phyloP scores from a whole-genome alignment of 139 green algal genomes.

The Diplosphaera chodatii region DNA sequence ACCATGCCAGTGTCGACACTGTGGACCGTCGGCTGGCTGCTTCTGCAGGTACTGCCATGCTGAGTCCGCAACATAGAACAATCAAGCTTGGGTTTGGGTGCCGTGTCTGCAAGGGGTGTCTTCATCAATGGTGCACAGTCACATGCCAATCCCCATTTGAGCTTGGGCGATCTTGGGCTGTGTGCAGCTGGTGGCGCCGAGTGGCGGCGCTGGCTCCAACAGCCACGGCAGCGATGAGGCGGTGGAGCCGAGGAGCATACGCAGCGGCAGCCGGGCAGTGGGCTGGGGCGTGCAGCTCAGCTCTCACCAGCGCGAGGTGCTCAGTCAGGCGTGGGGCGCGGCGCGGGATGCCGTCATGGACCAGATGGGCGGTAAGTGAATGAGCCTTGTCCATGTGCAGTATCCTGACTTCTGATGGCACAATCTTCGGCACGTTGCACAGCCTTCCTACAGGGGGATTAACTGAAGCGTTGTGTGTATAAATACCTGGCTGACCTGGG shows the following conservation, averaged over 20 bases:
- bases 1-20: conserved; percentile 45
- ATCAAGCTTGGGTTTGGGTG: too few relatives aligned
- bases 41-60: conserved; percentile 23
- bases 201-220: not conserved
- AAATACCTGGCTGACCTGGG: too few relatives aligned
- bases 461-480: too few relatives aligned
- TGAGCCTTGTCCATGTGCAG: too few relatives aligned
- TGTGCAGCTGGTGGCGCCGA: conserved; percentile 31
- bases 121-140: too few relatives aligned
- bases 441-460: too few relatives aligned
- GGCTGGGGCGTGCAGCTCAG: conserved; percentile 9
- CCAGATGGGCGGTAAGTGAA: not conserved
- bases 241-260: not conserved
- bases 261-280: not conserved
- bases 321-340: not conserved
- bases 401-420: too few relatives aligned
- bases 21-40: conserved; percentile 39
- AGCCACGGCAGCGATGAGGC: not conserved
- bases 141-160: too few relatives aligned
- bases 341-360: not conserved
- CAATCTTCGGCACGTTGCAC: too few relatives aligned
- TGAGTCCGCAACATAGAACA: too few relatives aligned
- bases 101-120: too few relatives aligned
- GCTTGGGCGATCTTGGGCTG: too few relatives aligned
- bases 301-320: not conserved